Evolutionary conservation across 441 rosid genomes (phyloP), one percentile per base, ranked within the genome.

Genomic region (Aleurites moluccanus): DNA sequence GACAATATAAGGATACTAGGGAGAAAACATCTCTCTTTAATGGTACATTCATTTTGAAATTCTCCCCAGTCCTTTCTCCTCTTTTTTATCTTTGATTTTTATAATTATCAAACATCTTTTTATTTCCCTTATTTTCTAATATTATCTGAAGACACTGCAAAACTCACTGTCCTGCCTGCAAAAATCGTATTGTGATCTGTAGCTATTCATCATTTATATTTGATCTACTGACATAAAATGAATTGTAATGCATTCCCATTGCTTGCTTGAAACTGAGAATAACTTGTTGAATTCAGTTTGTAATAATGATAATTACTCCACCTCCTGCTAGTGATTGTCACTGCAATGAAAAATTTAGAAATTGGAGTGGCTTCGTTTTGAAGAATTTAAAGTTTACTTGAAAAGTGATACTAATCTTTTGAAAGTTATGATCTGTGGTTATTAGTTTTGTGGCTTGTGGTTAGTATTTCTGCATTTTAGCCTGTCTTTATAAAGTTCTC

Each of bases 1-100:
- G 96, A 74, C 98, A 92, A 80, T 92, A 92, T 78, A 96, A 85
- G 84, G 99, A 94, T 82, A 92, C 88, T 11, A 80, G 83, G 72
- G 98, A 96, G 75, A 87, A 79, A 81, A 79, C 92, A 69, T 73
- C 93, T 73, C 92, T 94, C 75, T 83, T 89, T 53, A 96, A 96
- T 80, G 99, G 99, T 91, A 87, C 55, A 18, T 5, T 68, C 56
- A 50, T 57, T 77, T 55, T 15, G 33, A 14, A 74, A 72, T 67
- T 77, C 71, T 21, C 69, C 27, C n/a, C 3, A 2, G 18, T 14
- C 30, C 23, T 18, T 53, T 1, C 7, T 23, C 9, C n/a, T 73
- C 38, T 27, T 55, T 73, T 49, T 27, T 21, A 5, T 73, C 16
- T 44, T 47, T 21, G 7, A 30, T 52, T 40, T n/a, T 8, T 6